Percentiles rank a stretch among this genome's conserved stretches.
These are phyloP conservation scores for Rhizoclosmatium globosum DNA, from an alignment of 192 early-diverging fungal species.

Conservation along the genomic window DNA sequence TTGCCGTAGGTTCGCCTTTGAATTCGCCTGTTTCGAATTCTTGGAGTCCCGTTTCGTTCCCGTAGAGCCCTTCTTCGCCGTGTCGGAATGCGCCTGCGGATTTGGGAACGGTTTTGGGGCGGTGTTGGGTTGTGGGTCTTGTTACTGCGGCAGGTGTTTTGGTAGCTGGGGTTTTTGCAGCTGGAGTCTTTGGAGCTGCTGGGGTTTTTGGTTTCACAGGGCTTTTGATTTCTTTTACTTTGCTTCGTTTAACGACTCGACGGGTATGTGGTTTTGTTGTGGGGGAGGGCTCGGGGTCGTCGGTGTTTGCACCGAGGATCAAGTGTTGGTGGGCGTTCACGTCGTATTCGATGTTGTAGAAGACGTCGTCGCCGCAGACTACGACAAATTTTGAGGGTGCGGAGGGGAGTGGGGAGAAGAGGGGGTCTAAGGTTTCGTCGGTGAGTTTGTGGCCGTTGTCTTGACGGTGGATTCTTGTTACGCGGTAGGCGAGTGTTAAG, in stretches of 20 bases:
- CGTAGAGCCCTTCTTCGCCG: not conserved
- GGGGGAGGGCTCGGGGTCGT: too few species aligned
- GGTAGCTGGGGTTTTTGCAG: too few species aligned
- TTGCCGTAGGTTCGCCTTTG: not conserved
- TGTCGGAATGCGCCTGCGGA: not conserved
- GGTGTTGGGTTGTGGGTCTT: not conserved
- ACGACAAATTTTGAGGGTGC: conserved; percentile 49
- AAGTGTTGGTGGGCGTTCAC: conserved; percentile 39
- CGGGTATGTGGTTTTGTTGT: too few species aligned
- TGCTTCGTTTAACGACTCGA: too few species aligned
- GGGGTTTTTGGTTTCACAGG: too few species aligned
- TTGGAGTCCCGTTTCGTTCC: not conserved
- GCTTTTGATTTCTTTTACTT: not conserved
- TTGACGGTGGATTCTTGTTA: conserved; percentile 48
- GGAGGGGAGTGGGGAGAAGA: conserved; percentile 10
- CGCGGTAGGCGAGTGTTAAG: conserved; percentile 43
- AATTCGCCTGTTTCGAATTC: conserved; percentile 26
- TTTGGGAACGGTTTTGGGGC: not conserved
- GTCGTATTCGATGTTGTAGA: conserved; percentile 54
- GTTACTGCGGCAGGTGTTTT: too few species aligned
- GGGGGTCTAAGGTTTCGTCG: conserved; percentile 7
- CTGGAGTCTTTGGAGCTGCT: too few species aligned
- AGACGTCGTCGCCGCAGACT: conserved; percentile 54
- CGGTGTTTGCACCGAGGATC: too few species aligned
- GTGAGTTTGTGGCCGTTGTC: conserved; percentile 18